Conservation (phyloP, 2,329 filamentous ascomycete genomes). For the Alternaria solani region DNA sequence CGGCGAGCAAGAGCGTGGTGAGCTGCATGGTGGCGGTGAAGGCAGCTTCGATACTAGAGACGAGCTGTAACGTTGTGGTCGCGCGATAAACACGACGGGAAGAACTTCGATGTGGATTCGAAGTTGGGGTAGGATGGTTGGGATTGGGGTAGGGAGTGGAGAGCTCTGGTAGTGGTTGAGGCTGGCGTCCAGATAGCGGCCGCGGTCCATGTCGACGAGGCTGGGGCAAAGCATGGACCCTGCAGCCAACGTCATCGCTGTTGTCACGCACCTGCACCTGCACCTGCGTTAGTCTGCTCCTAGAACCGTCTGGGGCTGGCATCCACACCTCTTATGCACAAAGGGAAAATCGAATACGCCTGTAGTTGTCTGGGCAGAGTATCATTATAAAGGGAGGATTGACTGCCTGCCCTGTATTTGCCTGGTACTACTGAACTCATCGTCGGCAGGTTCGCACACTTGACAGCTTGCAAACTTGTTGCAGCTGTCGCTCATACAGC, state of each 20-base stretch:
- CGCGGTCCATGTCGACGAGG: conserved; percentile 9
- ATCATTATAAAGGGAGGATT: too few species aligned
- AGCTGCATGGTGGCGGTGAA: conserved; percentile 43
- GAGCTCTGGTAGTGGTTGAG: conserved; percentile 17
- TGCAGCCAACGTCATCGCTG: conserved; percentile 15
- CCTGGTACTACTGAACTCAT: background rate
- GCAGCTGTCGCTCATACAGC: background rate
- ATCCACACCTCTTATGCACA: background rate
- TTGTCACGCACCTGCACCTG: too few species aligned
- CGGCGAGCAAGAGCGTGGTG: conserved; percentile 50
- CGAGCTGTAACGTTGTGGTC: background rate
- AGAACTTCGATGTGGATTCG: background rate
- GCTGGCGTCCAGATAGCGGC: conserved; percentile 15
- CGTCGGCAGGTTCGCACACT: background rate
- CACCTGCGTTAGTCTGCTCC: conserved; percentile 1
- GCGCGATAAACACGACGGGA: background rate
- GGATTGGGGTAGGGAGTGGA: conserved; percentile 6
- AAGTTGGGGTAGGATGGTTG: conserved; percentile 4
- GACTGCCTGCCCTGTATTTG: too few species aligned
- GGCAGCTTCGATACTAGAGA: background rate
- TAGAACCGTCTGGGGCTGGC: conserved; percentile 7
- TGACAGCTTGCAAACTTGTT: background rate
- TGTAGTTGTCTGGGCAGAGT: too few species aligned
- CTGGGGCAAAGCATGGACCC: conserved; percentile 17
- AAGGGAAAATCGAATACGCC: background rate